Percentiles rank a stretch among this genome's conserved stretches.
phyloP scores from a whole-genome alignment of 2,329 filamentous ascomycete genomes.

The Pseudohalonectria lignicola region DNA sequence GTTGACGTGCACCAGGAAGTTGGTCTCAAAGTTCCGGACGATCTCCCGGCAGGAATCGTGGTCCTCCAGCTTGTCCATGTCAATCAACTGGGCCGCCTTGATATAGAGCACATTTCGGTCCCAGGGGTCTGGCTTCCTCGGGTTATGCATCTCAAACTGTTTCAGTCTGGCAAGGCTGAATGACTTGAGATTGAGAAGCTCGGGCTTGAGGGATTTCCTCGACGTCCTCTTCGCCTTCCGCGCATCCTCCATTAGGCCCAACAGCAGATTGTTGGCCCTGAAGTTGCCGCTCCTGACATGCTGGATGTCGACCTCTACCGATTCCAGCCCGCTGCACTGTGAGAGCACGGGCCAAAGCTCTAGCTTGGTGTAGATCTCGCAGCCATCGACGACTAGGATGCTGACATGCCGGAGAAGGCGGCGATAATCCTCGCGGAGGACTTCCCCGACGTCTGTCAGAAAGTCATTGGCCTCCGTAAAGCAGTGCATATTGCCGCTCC shows the following conservation, averaged over 20 bases:
- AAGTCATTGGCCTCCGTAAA: constrained; percentile 2
- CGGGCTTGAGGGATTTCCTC: neutral
- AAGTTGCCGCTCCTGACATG: neutral
- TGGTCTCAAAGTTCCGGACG: constrained; percentile 5
- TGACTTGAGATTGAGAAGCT: neutral
- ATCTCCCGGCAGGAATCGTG: neutral
- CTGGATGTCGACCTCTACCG: constrained; percentile 4
- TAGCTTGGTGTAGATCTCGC: neutral
- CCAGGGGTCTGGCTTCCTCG: too few relatives aligned
- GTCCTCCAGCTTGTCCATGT: neutral
- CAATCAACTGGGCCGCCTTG: constrained; percentile 3
- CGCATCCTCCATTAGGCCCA: neutral
- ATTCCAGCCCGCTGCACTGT: constrained; percentile 4
- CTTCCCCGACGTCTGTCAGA: constrained; percentile 1
- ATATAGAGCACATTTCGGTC: constrained; percentile 1
- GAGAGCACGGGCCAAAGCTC: neutral
- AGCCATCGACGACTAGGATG: neutral
- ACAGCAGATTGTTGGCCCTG: neutral
- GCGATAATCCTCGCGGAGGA: constrained; percentile 6
- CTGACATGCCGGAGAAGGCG: constrained; percentile 7
- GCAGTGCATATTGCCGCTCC: constrained; percentile 7
- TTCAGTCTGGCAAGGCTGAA: neutral
- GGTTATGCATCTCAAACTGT: neutral
- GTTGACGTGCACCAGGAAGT: constrained; percentile 6
- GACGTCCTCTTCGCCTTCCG: neutral